phyloP scores from a whole-genome alignment of 352 stramenopile species.

The Phytophthora idaei region DNA sequence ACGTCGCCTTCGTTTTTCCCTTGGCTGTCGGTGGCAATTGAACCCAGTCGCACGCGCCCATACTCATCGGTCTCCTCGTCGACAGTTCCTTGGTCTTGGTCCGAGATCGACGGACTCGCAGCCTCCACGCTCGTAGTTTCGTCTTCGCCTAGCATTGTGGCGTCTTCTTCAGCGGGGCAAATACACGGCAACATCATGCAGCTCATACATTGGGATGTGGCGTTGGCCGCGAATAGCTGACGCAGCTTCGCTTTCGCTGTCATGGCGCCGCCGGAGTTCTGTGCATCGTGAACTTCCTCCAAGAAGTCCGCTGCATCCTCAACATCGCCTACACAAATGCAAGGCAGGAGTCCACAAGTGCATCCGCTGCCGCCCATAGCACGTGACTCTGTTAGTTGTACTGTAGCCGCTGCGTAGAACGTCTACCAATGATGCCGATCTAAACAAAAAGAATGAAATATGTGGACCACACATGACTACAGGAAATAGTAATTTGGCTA shows the following conservation, averaged over 20 bases:
- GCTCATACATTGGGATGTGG: conserved; percentile 61
- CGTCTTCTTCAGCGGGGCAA: conserved; percentile 66
- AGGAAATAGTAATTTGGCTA: background rate
- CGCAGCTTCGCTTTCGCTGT: conserved; percentile 47
- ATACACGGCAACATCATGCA: conserved; percentile 87
- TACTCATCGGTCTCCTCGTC: conserved; percentile 54
- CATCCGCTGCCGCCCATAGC: conserved; percentile 36
- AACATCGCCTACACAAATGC: conserved; percentile 64
- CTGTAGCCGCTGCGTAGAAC: background rate
- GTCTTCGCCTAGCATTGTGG: conserved; percentile 32
- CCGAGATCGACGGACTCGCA: conserved; percentile 40
- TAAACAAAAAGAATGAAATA: background rate
- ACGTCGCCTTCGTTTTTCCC: conserved; percentile 27
- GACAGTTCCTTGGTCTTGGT: conserved; percentile 20
- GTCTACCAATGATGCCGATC: conserved; percentile 16
- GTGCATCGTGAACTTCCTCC: background rate
- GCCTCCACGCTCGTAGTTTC: conserved; percentile 52
- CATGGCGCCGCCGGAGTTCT: background rate
- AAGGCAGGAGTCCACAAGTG: conserved; percentile 71
- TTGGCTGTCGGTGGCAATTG: conserved; percentile 8
- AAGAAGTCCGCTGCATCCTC: conserved; percentile 39
- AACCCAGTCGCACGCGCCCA: conserved; percentile 55
- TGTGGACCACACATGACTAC: background rate
- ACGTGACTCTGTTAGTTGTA: conserved; percentile 4
- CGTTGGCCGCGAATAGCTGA: conserved; percentile 58